Base-by-base conservation (phyloP, 208 protist species). In the Crithidia sp. region DNA sequence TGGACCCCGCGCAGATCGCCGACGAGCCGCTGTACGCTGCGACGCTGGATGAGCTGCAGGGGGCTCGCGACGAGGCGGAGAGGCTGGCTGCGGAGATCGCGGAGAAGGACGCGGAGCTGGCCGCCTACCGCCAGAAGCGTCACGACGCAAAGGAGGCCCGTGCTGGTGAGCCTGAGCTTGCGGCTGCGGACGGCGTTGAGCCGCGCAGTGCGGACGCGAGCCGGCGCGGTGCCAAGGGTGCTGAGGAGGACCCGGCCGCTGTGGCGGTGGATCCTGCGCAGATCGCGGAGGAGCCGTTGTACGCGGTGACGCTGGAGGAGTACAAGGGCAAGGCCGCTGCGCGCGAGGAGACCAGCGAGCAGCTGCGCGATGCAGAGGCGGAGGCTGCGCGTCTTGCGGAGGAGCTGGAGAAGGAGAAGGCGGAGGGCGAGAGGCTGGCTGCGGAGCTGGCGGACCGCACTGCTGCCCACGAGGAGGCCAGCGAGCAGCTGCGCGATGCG, bases 71-170 rank as follows among this genome's bases (percentile, higher is more conserved):
- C 1, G 28, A 28, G 28, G 28, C 28, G 28, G 28, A 28, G 28
- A 28, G 28, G 28, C 28, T 28, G 0, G 28, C 28, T 2, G 65
- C 43, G n/a, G 74, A 84, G 70, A 4, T 84, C 12, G 74, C n/a
- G n/a, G n/a, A n/a, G n/a, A n/a, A n/a, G n/a, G n/a, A n/a, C n/a
- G n/a, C n/a, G n/a, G n/a, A n/a, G n/a, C n/a, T n/a, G n/a, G n/a
- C 19, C 39, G 71, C 79, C n/a, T 81, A 74, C 67, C 68, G 79
- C 14, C 57, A 70, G 65, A 84, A 84, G 55, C 67, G 79, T 39
- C 62, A 64, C 49, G 64, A 56, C 12, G 74, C 79, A 36, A 47
- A 70, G 40, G 60, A 70, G 14, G 63, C 61, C 28, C 75, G 75
- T 57, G 67, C 60, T 7, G 58, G 16, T 6, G 73, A 77, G 41